Base-by-base conservation (phyloP, 768 basidiomycete genomes). In the Russula sp. region DNA sequence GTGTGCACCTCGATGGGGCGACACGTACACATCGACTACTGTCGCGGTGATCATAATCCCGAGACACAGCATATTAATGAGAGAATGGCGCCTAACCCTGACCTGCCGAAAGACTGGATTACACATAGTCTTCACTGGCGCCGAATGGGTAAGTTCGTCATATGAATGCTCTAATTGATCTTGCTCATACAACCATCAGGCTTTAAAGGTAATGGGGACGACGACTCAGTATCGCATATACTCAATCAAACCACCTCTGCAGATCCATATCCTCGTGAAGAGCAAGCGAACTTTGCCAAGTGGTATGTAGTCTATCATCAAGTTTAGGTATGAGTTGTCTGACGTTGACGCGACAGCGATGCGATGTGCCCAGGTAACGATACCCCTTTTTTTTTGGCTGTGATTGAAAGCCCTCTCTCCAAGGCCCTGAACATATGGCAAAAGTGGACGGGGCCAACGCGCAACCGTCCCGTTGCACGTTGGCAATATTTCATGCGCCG, bases 201-300 rank as follows among this genome's bases (percentile, higher is more conserved):
- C 16, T 85, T 85, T 72, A 83, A 78, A 74, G 80, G 79, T 79
- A 39, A 63, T n/a, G 25, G 20, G 11, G 7, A 7, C 34, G 43
- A 39, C 41, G 16, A 38, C 3, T 32, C 13, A 7, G n/a, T 47
- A 25, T n/a, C 38, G 38, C 16, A 13, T 41, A n/a, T 42, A 34
- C 51, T 20, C 11, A 36, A 7, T 25, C 5, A 51, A 35, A 52
- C 22, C 7, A 7, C 34, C 6, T 14, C 43, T 41, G 9, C 58
- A 81, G 83, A 86, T 67, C 84, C 85, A 0, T 85, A 86, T 61
- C 77, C 83, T 29, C 75, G 75, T 18, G 82, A 83, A 48, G 82
- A 84, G 48, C 80, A 80, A 64, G 58, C 74, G 1, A 77, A 78
- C 45, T 86, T 84, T 66, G 73, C 74, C 0, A 79, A 81, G 68